Evolutionary conservation across 306 rosid genomes (phyloP).

Genomic region (Cajanus cajan): DNA sequence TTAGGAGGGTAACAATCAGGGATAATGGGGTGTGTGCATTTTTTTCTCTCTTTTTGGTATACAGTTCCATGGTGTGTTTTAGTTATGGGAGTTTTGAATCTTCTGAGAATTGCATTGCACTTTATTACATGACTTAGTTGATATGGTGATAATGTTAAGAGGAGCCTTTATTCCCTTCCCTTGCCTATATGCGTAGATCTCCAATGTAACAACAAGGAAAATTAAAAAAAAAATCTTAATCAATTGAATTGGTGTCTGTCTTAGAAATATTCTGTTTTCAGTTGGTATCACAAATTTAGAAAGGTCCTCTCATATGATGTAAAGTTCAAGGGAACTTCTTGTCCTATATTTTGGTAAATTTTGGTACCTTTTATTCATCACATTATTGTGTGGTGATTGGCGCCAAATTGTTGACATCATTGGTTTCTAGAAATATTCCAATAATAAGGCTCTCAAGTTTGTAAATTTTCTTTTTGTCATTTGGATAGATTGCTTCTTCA

Average conservation of each 20-base stretch:
- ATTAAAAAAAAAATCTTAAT: neutral
- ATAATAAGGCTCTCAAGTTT: neutral
- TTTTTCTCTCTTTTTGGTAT: neutral
- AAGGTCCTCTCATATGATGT: neutral
- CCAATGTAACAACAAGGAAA: neutral
- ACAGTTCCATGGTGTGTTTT: constrained; percentile 5
- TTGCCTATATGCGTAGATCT: neutral
- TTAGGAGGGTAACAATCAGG: neutral
- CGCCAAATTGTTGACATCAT: neutral
- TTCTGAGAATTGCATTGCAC: neutral
- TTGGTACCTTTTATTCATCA: neutral
- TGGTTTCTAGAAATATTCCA: constrained; percentile 7
- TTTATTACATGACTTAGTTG: neutral
- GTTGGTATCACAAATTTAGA: neutral
- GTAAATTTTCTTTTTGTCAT: constrained; percentile 1
- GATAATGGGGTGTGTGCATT: neutral
- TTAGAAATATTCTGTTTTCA: neutral
- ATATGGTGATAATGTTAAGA: neutral
- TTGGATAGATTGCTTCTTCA: constrained; percentile 84
- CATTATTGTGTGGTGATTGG: neutral
- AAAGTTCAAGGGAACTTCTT: neutral
- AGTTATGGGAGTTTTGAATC: neutral
- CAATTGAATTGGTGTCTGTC: neutral
- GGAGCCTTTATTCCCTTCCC: neutral
- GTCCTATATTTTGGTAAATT: neutral